A percentile compares a stretch with the other conserved stretches of the same genome.
Conservation (phyloP, 2,329 filamentous ascomycete genomes). For the Fusarium illudens region DNA sequence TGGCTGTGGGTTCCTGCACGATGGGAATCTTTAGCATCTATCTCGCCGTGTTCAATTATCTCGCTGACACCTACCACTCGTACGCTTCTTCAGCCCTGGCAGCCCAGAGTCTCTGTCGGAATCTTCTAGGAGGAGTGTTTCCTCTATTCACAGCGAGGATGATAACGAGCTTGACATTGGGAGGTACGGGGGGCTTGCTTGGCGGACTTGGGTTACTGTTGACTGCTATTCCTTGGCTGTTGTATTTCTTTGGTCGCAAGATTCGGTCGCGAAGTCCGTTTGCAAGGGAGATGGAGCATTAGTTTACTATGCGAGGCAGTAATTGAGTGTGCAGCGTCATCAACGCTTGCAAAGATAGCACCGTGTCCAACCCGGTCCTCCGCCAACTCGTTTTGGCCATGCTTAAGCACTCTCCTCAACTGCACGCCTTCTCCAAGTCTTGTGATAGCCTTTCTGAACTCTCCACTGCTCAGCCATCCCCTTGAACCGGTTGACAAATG, state of each 20-base stretch:
- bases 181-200: conserved; percentile 69
- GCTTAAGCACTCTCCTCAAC: neutral
- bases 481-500: conserved; percentile 14
- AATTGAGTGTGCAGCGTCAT: neutral
- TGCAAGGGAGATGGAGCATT: conserved; percentile 48
- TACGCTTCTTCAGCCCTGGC: conserved; percentile 88
- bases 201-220: conserved; percentile 68
- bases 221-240: conserved; percentile 72
- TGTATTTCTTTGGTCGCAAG: conserved; percentile 69
- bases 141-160: conserved; percentile 81
- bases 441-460: conserved; percentile 11
- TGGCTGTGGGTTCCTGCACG: conserved; percentile 69
- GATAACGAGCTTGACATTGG: conserved; percentile 66
- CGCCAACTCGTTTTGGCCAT: too few species aligned
- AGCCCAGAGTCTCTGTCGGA: conserved; percentile 87
- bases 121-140: conserved; percentile 81
- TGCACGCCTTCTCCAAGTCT: conserved; percentile 20
- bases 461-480: conserved; percentile 35
- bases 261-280: conserved; percentile 71
- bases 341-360: neutral
- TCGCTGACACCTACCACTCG: conserved; percentile 87
- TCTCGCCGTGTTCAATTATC: conserved; percentile 83
- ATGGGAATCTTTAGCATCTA: conserved; percentile 76
- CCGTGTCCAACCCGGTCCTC: too few species aligned
- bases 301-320: neutral